phyloP scores from a whole-genome alignment of 2,329 filamentous ascomycete genomes.

The Alternaria rosae region DNA sequence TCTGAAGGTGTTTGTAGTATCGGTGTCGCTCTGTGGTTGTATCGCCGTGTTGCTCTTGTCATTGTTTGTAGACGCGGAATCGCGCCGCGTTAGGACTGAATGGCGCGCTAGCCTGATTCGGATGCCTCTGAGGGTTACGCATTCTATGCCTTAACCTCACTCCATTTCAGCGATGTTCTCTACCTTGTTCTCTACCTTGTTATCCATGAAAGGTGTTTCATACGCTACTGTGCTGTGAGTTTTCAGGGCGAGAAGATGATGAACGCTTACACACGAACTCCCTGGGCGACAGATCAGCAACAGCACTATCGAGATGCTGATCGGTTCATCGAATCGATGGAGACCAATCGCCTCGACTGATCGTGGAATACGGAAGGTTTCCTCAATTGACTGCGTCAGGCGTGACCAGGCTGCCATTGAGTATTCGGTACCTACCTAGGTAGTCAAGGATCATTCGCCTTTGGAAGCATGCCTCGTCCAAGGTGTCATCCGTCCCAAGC shows the following conservation, averaged over 20 bases:
- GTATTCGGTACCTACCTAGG: not conserved
- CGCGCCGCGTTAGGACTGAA: slow-evolving; percentile 3
- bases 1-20: not conserved
- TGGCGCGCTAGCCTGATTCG: slow-evolving; percentile 7
- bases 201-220: rapidly evolving
- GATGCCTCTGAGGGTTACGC: not conserved
- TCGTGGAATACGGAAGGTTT: not conserved
- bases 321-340: not conserved
- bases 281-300: not conserved
- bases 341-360: not conserved
- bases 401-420: not conserved
- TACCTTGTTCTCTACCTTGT: not conserved
- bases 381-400: not conserved
- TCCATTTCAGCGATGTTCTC: not conserved
- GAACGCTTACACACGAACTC: not conserved
- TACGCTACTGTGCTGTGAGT: not conserved
- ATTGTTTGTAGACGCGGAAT: not conserved
- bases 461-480: not conserved
- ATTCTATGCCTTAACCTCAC: not conserved
- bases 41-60: not conserved
- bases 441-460: not conserved
- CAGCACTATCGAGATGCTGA: not conserved
- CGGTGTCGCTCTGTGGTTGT: not conserved
- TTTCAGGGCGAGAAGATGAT: not conserved
- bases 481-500: not conserved